Conservation (phyloP, 2,329 filamentous ascomycete genomes). For the Lachnellula occidentalis region DNA sequence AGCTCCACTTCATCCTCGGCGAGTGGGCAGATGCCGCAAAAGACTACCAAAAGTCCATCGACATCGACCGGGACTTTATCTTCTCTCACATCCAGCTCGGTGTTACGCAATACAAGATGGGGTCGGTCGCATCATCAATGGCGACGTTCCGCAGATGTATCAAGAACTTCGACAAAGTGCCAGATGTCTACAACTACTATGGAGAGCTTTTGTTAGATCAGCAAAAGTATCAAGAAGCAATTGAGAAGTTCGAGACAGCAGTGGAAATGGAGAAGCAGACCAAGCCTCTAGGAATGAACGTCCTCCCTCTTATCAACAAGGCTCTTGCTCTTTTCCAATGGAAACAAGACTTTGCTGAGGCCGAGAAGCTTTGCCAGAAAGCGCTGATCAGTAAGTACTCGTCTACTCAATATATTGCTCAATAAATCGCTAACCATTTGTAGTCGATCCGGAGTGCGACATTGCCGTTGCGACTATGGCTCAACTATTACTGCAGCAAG, state of each 20-base stretch:
- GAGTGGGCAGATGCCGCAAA: slow-evolving; percentile 92
- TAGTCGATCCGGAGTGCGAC: slow-evolving; percentile 96
- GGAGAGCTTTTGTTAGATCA: slow-evolving; percentile 95
- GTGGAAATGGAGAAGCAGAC: slow-evolving; percentile 96
- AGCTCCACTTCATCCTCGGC: slow-evolving; percentile 94
- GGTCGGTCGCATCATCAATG: slow-evolving; percentile 95
- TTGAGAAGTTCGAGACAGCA: slow-evolving; percentile 97
- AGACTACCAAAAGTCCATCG: slow-evolving; percentile 99
- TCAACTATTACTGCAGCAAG: slow-evolving; percentile 92
- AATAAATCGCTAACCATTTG: slow-evolving; percentile 6
- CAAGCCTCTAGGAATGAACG: slow-evolving; percentile 94
- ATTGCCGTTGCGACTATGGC: slow-evolving; percentile 99
- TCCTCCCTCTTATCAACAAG: slow-evolving; percentile 97
- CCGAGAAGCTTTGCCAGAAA: slow-evolving; percentile 95
- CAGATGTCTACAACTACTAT: slow-evolving; percentile 99
- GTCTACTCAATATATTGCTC: neutral
- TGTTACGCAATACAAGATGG: slow-evolving; percentile 99
- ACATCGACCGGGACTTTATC: slow-evolving; percentile 92
- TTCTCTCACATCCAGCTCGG: slow-evolving; percentile 99
- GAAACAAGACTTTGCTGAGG: slow-evolving; percentile 93
- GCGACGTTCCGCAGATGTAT: slow-evolving; percentile 95
- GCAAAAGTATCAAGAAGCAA: slow-evolving; percentile 89
- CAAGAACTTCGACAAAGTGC: slow-evolving; percentile 96
- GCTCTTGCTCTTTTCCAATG: slow-evolving; percentile 94
- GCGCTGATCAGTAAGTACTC: slow-evolving; percentile 82